These are phyloP conservation scores for Ceratobasidium theobromae DNA, from an alignment of 1,284 basidiomycete genomes.

Conservation along the genomic window DNA sequence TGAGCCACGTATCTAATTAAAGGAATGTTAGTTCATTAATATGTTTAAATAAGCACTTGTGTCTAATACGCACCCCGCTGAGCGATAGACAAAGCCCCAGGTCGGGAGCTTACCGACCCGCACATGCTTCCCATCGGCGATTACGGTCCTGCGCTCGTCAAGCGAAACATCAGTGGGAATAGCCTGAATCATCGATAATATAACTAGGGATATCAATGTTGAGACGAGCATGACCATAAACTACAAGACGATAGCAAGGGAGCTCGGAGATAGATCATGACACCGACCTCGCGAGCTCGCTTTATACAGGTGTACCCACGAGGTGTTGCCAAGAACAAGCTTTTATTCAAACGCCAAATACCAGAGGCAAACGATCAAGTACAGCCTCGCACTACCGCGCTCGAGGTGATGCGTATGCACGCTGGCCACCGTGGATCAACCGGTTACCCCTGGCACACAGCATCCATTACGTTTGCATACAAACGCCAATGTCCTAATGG, in stretches of 20 bases:
- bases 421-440: no score
- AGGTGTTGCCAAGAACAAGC: not conserved
- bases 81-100: constrained; percentile 23
- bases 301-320: not conserved
- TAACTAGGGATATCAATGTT: not conserved
- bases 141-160: not conserved
- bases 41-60: not conserved
- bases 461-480: no score
- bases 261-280: no score
- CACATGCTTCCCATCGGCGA: constrained; percentile 2
- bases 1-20: constrained; percentile 16
- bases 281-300: no score
- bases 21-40: not conserved
- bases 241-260: not conserved
- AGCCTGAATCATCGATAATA: not conserved
- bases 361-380: not conserved
- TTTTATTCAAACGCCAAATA: no score
- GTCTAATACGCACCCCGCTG: constrained; percentile 10
- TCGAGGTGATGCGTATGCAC: no score
- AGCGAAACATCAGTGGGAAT: not conserved
- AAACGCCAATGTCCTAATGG: no score
- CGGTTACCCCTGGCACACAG: no score
- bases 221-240: not conserved
- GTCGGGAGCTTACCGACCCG: not conserved
- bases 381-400: not conserved